Evolutionary conservation across 305 asterid species (phyloP).

Genomic region (Fraxinus latifolia): DNA sequence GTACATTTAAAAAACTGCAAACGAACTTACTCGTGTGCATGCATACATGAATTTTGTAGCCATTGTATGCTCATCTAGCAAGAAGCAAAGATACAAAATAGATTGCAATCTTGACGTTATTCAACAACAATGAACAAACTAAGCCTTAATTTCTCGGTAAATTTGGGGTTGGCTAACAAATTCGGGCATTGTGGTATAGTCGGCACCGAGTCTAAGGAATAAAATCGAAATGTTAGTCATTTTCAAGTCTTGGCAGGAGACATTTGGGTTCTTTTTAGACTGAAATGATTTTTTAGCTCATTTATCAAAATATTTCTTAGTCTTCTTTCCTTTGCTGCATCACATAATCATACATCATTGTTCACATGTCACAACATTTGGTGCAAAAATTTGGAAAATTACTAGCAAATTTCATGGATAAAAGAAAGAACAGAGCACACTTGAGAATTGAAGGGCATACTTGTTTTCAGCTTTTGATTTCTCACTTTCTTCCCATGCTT

Average conservation of each 20-base stretch:
- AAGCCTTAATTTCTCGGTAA: not conserved
- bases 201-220: not conserved
- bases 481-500: conserved; percentile 95
- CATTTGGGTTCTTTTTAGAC: not conserved
- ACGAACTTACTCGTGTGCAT: not conserved
- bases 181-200: not conserved
- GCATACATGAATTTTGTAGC: not conserved
- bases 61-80: not conserved
- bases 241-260: not conserved
- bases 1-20: not conserved
- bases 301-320: not conserved
- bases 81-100: not conserved
- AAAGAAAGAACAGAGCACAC: not conserved
- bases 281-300: not conserved
- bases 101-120: not conserved
- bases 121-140: not conserved
- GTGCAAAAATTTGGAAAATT: not conserved
- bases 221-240: not conserved
- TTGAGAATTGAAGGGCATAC: conserved; percentile 36
- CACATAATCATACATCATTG: not conserved
- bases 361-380: not conserved
- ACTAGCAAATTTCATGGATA: not conserved
- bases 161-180: not conserved
- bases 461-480: conserved; percentile 82
- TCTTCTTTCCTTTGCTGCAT: not conserved